phyloP scores from a whole-genome alignment of 345 rosid species.

The Turnera subulata region DNA sequence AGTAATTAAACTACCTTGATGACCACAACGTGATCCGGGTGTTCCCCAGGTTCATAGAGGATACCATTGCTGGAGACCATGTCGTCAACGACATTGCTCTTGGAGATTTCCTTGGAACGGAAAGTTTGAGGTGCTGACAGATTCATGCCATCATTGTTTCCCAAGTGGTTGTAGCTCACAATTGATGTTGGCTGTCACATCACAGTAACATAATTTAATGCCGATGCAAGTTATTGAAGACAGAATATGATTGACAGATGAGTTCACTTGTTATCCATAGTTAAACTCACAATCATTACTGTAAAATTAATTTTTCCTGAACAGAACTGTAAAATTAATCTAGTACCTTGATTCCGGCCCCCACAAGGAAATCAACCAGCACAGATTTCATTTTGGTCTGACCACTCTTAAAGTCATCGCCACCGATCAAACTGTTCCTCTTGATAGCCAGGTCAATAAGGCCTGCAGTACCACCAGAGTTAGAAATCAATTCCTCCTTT shows the following conservation, averaged over 20 bases:
- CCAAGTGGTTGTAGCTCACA: slow-evolving; percentile 94
- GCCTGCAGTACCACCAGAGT: slow-evolving; percentile 42
- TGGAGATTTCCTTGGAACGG: slow-evolving; percentile 94
- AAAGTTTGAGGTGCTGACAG: slow-evolving; percentile 96
- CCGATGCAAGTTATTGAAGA: neutral
- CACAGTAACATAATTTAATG: slow-evolving; percentile 3
- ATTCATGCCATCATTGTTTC: slow-evolving; percentile 98
- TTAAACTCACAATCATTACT: too few relatives aligned
- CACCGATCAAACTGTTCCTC: slow-evolving; percentile 86
- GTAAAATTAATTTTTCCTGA: too few relatives aligned
- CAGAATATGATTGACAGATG: neutral
- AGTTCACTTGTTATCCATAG: too few relatives aligned
- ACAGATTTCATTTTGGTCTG: slow-evolving; percentile 99
- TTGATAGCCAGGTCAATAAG: slow-evolving; percentile 83
- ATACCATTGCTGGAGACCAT: slow-evolving; percentile 96
- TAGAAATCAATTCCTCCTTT: neutral
- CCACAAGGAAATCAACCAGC: slow-evolving; percentile 90
- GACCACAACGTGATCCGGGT: slow-evolving; percentile 98
- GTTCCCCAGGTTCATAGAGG: slow-evolving; percentile 87
- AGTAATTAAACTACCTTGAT: slow-evolving; percentile 59
- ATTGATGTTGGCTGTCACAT: slow-evolving; percentile 80
- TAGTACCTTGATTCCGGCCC: slow-evolving; percentile 91
- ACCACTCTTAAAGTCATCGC: slow-evolving; percentile 99
- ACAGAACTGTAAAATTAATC: too few relatives aligned
- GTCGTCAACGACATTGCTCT: slow-evolving; percentile 96